phyloP scores from a whole-genome alignment of 1,139 yeast species.

The Torulaspora pretoriensis region DNA sequence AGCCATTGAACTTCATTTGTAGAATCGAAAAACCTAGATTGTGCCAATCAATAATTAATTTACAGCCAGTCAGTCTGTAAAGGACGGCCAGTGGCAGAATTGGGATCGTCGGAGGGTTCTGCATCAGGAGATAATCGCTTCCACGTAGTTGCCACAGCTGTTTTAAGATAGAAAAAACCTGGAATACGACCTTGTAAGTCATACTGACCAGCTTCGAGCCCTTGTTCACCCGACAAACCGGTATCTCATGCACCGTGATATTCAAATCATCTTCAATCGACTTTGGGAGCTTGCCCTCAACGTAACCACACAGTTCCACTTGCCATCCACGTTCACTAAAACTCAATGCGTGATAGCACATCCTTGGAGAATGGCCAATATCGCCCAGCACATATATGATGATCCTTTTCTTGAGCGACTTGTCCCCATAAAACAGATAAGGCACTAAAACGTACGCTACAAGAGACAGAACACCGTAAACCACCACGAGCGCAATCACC shows the following conservation, averaged over 20 bases:
- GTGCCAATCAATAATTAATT: conserved; percentile 91
- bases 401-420: conserved; percentile 47
- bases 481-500: conserved; percentile 30
- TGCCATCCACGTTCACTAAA: conserved; percentile 63
- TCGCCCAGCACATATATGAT: conserved; percentile 87
- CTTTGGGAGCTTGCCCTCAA: conserved; percentile 53
- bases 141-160: conserved; percentile 56
- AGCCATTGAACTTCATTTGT: conserved; percentile 52
- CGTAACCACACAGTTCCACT: conserved; percentile 84
- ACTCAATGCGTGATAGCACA: conserved; percentile 85
- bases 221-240: conserved; percentile 7
- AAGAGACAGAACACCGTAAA: conserved; percentile 40
- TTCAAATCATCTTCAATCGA: conserved; percentile 49
- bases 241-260: conserved; percentile 48
- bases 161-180: conserved; percentile 45
- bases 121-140: conserved; percentile 67
- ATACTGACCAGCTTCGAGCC: conserved; percentile 46
- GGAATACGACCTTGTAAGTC: conserved; percentile 53
- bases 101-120: conserved; percentile 94
- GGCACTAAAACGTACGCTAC: conserved; percentile 38
- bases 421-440: conserved; percentile 32
- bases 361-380: conserved; percentile 91
- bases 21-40: conserved; percentile 84
- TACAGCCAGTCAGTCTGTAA: conserved; percentile 55
- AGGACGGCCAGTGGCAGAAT: conserved; percentile 59